phyloP scores from a whole-genome alignment of 148 eudicot species.

The Silene uniflora region DNA sequence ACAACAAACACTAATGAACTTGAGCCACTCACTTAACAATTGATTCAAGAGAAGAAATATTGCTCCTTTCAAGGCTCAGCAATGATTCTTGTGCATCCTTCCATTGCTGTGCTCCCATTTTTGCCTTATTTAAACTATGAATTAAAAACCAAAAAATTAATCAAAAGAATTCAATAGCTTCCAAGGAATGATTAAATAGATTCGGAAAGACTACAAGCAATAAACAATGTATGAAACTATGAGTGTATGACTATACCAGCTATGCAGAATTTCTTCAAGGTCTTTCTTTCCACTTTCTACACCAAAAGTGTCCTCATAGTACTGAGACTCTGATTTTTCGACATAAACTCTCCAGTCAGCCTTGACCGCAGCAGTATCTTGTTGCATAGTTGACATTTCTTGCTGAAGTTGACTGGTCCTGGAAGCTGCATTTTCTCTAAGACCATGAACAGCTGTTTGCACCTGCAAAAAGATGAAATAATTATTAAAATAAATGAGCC shows the following conservation, averaged over 20 bases:
- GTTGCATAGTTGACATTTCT: constrained; percentile 86
- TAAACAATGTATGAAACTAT: not conserved
- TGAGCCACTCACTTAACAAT: constrained; percentile 60
- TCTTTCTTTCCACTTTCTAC: constrained; percentile 80
- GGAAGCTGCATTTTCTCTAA: constrained; percentile 69
- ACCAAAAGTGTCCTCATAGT: constrained; percentile 67
- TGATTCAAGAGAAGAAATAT: constrained; percentile 73
- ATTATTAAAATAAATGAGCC: not conserved
- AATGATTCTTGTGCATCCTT: constrained; percentile 76
- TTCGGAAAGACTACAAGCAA: not conserved
- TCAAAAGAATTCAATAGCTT: not conserved
- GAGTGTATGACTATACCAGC: constrained; percentile 49
- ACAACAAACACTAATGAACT: constrained; percentile 7
- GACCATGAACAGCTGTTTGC: constrained; percentile 64
- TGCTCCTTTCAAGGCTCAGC: constrained; percentile 70
- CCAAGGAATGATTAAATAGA: not conserved
- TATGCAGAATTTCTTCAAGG: constrained; percentile 65
- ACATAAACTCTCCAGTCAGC: constrained; percentile 69
- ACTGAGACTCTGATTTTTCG: constrained; percentile 64
- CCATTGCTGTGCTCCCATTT: constrained; percentile 84
- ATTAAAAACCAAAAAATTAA: not conserved
- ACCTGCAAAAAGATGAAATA: constrained; percentile 41
- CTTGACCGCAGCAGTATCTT: constrained; percentile 55
- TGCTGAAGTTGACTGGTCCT: constrained; percentile 65
- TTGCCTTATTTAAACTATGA: constrained; percentile 70